These are phyloP conservation scores for Russula sp. DNA, from an alignment of 768 basidiomycete species.

Conservation along the genomic window DNA sequence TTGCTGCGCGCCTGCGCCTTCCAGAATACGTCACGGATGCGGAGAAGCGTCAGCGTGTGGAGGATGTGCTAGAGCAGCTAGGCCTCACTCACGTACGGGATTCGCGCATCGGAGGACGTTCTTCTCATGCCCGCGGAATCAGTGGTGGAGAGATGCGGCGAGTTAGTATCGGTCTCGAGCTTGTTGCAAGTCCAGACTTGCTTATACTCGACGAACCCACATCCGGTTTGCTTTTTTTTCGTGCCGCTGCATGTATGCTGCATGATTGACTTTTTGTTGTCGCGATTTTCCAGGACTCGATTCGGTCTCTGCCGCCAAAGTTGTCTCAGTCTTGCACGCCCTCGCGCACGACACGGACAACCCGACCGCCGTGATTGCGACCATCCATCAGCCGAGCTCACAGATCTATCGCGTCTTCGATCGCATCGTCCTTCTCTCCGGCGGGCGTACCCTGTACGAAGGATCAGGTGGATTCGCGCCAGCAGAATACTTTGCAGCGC, in stretches of 20 bases:
- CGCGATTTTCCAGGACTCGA: constrained; percentile 36
- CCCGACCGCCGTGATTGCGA: constrained; percentile 60
- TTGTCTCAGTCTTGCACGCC: constrained; percentile 38
- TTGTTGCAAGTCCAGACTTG: constrained; percentile 54
- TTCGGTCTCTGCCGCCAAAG: constrained; percentile 27
- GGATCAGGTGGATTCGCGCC: constrained; percentile 59
- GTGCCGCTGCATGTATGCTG: constrained; percentile 24
- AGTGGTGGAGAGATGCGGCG: constrained; percentile 63
- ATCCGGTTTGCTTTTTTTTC: constrained; percentile 47
- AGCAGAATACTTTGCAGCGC: constrained; percentile 50
- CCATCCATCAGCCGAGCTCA: constrained; percentile 61
- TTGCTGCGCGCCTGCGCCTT: constrained; percentile 78
- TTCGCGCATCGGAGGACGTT: constrained; percentile 61
- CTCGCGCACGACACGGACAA: constrained; percentile 63
- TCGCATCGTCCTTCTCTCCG: constrained; percentile 48
- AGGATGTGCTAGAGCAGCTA: constrained; percentile 65
- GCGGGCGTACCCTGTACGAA: constrained; percentile 41
- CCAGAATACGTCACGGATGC: constrained; percentile 59
- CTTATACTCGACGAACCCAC: constrained; percentile 60
- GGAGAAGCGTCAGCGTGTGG: constrained; percentile 62
- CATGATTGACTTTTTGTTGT: background rate
- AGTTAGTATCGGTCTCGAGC: constrained; percentile 49
- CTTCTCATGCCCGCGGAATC: constrained; percentile 55
- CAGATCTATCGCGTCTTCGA: constrained; percentile 57
- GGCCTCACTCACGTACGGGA: constrained; percentile 66